Evolutionary conservation across 1,284 basidiomycete species (phyloP).

Genomic region (Cronartium quercuum): DNA sequence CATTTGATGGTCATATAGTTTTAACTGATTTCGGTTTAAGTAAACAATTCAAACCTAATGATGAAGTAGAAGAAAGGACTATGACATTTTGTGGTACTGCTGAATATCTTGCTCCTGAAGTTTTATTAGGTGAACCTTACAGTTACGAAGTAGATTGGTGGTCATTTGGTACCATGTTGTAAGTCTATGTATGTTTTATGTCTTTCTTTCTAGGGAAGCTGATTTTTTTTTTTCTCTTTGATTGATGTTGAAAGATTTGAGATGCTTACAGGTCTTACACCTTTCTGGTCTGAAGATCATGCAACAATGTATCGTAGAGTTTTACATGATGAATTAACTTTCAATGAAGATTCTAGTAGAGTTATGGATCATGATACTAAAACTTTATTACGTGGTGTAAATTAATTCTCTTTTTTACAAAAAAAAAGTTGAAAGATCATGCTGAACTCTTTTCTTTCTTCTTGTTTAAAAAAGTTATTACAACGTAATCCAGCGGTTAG

Average conservation of each 20-base stretch:
- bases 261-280: slow-evolving; percentile 58
- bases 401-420: slow-evolving; percentile 48
- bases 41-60: slow-evolving; percentile 52
- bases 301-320: slow-evolving; percentile 90
- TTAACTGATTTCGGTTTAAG: slow-evolving; percentile 91
- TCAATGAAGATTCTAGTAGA: slow-evolving; percentile 66
- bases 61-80: slow-evolving; percentile 57
- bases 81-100: slow-evolving; percentile 64
- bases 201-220: slow-evolving; percentile 4
- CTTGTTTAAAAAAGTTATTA: slow-evolving; percentile 58
- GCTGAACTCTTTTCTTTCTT: neutral
- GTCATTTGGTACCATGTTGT: slow-evolving; percentile 94
- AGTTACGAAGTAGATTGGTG: slow-evolving; percentile 96
- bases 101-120: slow-evolving; percentile 70
- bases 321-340: slow-evolving; percentile 75
- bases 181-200: slow-evolving; percentile 72
- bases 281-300: slow-evolving; percentile 88
- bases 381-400: slow-evolving; percentile 83
- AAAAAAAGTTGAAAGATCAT: no score
- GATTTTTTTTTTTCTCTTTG: slow-evolving; percentile 25
- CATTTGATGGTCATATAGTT: slow-evolving; percentile 85
- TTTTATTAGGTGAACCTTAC: slow-evolving; percentile 83
- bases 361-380: slow-evolving; percentile 90
- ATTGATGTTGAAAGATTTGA: slow-evolving; percentile 38
- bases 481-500: slow-evolving; percentile 84